These are phyloP conservation scores for Simplicillium sp. DNA, from an alignment of 2,329 filamentous ascomycete species.

Conservation along the genomic window DNA sequence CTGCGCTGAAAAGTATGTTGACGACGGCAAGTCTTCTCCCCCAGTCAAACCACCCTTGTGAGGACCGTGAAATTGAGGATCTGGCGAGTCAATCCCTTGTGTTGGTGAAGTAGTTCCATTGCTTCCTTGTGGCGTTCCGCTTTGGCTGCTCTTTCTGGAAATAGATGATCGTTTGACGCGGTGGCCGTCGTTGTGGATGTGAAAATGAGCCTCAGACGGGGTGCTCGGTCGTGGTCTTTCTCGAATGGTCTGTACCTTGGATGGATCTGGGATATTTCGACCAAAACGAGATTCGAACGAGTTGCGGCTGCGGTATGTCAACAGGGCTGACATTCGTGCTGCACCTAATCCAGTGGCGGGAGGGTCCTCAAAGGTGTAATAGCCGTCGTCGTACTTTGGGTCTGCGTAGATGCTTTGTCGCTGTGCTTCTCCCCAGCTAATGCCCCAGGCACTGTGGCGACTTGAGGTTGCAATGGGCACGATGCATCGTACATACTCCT, in stretches of 20 bases:
- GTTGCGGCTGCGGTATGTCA: constrained; percentile 94
- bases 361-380: constrained; percentile 81
- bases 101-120: constrained; percentile 11
- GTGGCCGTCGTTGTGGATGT: constrained; percentile 78
- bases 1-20: constrained; percentile 96
- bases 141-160: constrained; percentile 38
- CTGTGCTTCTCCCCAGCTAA: constrained; percentile 84
- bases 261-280: constrained; percentile 80
- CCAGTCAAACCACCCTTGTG: constrained; percentile 39
- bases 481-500: constrained; percentile 70
- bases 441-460: constrained; percentile 80
- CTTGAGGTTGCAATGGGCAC: constrained; percentile 81
- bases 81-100: constrained; percentile 16
- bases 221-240: constrained; percentile 50
- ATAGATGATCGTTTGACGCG: constrained; percentile 44
- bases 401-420: constrained; percentile 94
- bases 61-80: constrained; percentile 65
- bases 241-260: constrained; percentile 74
- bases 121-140: constrained; percentile 5
- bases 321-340: constrained; percentile 89
- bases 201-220: constrained; percentile 63
- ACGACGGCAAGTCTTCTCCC: constrained; percentile 43
- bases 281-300: constrained; percentile 96
- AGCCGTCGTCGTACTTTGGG: constrained; percentile 96
- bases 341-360: constrained; percentile 81